Conservation (phyloP, 805 yeast genomes). For the Candida nemodendra region DNA sequence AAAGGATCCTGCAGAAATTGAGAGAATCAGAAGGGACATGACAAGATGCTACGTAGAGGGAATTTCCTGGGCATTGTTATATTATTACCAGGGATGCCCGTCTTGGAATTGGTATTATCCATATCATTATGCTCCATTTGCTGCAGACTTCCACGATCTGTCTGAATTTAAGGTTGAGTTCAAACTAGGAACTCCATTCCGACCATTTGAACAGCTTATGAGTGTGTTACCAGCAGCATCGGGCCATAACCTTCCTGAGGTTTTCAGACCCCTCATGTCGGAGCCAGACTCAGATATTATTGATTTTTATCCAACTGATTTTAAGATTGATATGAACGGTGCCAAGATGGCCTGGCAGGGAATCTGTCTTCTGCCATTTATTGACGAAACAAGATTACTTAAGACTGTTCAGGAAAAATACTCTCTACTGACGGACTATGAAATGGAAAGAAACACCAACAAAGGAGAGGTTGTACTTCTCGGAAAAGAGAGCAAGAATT, state of each 20-base stretch:
- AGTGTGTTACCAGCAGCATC: constrained; percentile 94
- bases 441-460: constrained; percentile 63
- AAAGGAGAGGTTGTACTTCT: constrained; percentile 70
- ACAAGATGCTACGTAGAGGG: constrained; percentile 85
- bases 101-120: constrained; percentile 99
- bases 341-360: constrained; percentile 96
- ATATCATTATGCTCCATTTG: constrained; percentile 97
- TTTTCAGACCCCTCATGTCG: constrained; percentile 80
- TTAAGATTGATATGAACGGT: constrained; percentile 93
- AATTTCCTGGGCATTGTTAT: constrained; percentile 91
- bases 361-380: constrained; percentile 84
- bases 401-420: constrained; percentile 66
- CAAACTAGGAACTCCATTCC: constrained; percentile 70
- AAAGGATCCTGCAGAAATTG: constrained; percentile 51
- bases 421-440: constrained; percentile 61
- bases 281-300: constrained; percentile 77
- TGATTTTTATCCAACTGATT: constrained; percentile 87
- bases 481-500: constrained; percentile 59
- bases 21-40: constrained; percentile 54
- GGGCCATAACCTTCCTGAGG: constrained; percentile 78
- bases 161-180: constrained; percentile 55
- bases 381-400: constrained; percentile 76
- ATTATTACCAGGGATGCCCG: constrained; percentile 96
- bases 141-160: constrained; percentile 72
- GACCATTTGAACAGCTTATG: constrained; percentile 93